A percentile compares a stretch with the other conserved stretches of the same genome.
Conservation (phyloP, 2,329 filamentous ascomycete genomes). For the Podosphaera xanthii region DNA sequence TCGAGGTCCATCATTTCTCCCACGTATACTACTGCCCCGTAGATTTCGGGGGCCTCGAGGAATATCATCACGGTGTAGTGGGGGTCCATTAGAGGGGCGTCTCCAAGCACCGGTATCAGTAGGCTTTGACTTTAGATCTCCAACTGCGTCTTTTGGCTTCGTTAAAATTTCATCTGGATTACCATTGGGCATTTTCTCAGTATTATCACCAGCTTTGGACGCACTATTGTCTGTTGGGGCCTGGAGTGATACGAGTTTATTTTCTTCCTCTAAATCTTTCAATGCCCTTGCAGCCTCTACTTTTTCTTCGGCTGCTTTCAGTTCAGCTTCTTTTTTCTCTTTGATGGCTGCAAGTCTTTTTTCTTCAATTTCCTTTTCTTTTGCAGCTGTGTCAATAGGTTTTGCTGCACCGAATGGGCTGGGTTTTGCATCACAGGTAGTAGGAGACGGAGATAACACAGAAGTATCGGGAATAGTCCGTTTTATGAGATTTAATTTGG, state of each 20-base stretch:
- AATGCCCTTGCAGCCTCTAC: conserved; percentile 20
- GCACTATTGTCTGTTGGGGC: conserved; percentile 13
- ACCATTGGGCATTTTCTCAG: conserved; percentile 17
- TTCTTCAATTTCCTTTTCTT: conserved; percentile 78
- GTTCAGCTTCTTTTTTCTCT: conserved; percentile 55
- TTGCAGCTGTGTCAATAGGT: conserved; percentile 78
- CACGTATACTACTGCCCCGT: conserved; percentile 14
- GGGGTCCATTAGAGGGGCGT: conserved; percentile 23
- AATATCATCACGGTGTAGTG: conserved; percentile 18
- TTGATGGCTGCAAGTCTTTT: conserved; percentile 51
- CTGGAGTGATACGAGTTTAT: conserved; percentile 15
- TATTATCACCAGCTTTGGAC: conserved; percentile 12
- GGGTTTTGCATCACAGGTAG: conserved; percentile 49
- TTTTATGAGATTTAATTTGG: conserved; percentile 73
- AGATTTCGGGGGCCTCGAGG: conserved; percentile 21
- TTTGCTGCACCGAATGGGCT: conserved; percentile 85
- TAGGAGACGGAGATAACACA: conserved; percentile 26
- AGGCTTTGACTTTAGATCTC: conserved; percentile 29
- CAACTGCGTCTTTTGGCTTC: conserved; percentile 23
- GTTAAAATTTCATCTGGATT: conserved; percentile 26
- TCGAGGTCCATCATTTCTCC: conserved; percentile 15
- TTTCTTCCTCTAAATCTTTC: conserved; percentile 17
- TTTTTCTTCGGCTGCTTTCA: conserved; percentile 32
- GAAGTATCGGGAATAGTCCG: conserved; percentile 62
- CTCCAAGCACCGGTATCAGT: conserved; percentile 38